Conservation (phyloP, 2,329 filamentous ascomycete species). For the Dothideomycetes sp. region DNA sequence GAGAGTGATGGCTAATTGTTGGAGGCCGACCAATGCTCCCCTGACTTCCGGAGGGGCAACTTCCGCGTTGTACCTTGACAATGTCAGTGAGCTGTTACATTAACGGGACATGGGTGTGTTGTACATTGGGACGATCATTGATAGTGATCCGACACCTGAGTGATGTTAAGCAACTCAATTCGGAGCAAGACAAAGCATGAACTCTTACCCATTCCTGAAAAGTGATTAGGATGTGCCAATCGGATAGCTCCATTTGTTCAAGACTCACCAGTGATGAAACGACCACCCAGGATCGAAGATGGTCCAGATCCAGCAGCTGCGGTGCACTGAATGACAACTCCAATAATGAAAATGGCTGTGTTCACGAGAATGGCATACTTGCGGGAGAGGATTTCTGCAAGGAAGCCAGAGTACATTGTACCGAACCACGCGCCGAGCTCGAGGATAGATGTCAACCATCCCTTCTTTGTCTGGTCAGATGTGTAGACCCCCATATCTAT, state of each 20-base stretch:
- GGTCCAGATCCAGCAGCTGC: conserved; percentile 47
- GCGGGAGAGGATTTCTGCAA: conserved; percentile 59
- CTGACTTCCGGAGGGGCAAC: conserved; percentile 25
- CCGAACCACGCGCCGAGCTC: conserved; percentile 72
- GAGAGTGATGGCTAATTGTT: conserved; percentile 46
- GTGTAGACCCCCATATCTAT: conserved; percentile 32
- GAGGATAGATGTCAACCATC: conserved; percentile 54
- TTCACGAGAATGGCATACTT: conserved; percentile 61
- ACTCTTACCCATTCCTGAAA: too few relatives aligned
- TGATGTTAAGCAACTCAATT: too few relatives aligned
- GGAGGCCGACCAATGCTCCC: conserved; percentile 39
- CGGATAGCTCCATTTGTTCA: too few relatives aligned
- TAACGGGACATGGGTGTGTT: too few relatives aligned
- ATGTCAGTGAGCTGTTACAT: conserved; percentile 8
- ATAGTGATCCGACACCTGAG: conserved; percentile 32
- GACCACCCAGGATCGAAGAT: conserved; percentile 57
- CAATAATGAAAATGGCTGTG: conserved; percentile 55
- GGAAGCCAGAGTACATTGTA: conserved; percentile 55
- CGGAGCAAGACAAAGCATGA: too few relatives aligned
- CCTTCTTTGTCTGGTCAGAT: conserved; percentile 28
- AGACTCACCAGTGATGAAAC: conserved; percentile 58
- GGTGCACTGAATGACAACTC: conserved; percentile 57
- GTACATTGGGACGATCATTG: conserved; percentile 53
- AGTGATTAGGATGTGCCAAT: too few relatives aligned
- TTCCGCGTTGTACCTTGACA: conserved; percentile 17